These are phyloP conservation scores for Teunomyces panamensis DNA, from an alignment of 805 yeast genomes.

Conservation along the genomic window DNA sequence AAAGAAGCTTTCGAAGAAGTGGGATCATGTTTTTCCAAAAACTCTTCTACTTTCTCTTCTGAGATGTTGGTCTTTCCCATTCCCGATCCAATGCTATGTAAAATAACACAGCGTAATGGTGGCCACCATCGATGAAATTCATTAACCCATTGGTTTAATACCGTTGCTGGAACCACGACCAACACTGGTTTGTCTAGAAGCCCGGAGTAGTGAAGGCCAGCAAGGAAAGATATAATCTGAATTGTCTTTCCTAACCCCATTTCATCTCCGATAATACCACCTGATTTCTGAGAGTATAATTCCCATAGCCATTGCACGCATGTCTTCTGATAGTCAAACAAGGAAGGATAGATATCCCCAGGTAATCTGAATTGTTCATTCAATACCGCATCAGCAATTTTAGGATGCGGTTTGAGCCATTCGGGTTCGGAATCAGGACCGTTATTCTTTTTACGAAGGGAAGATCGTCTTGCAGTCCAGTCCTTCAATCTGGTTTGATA, in stretches of 20 bases:
- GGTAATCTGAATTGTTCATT: constrained; percentile 74
- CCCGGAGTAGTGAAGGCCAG: constrained; percentile 84
- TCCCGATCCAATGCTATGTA: constrained; percentile 92
- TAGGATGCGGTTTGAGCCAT: constrained; percentile 77
- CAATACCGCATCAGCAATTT: constrained; percentile 67
- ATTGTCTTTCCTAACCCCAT: constrained; percentile 98
- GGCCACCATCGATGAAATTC: constrained; percentile 99
- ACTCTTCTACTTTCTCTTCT: constrained; percentile 50
- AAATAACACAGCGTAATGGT: constrained; percentile 75
- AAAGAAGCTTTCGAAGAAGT: constrained; percentile 18
- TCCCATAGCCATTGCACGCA: constrained; percentile 99
- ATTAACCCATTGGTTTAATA: constrained; percentile 93
- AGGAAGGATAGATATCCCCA: constrained; percentile 82
- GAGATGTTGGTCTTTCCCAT: constrained; percentile 41
- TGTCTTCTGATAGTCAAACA: constrained; percentile 92
- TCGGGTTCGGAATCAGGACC: constrained; percentile 35
- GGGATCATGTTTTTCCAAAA: constrained; percentile 46
- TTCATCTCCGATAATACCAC: constrained; percentile 96
- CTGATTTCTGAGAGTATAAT: constrained; percentile 80
- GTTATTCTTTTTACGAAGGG: constrained; percentile 29
- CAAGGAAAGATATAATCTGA: constrained; percentile 86
- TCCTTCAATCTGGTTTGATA: constrained; percentile 58
- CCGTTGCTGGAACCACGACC: constrained; percentile 95
- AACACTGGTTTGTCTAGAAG: constrained; percentile 72
- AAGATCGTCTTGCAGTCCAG: constrained; percentile 59